Conservation (phyloP, 2,329 filamentous ascomycete species). For the Alternaria sp. region DNA sequence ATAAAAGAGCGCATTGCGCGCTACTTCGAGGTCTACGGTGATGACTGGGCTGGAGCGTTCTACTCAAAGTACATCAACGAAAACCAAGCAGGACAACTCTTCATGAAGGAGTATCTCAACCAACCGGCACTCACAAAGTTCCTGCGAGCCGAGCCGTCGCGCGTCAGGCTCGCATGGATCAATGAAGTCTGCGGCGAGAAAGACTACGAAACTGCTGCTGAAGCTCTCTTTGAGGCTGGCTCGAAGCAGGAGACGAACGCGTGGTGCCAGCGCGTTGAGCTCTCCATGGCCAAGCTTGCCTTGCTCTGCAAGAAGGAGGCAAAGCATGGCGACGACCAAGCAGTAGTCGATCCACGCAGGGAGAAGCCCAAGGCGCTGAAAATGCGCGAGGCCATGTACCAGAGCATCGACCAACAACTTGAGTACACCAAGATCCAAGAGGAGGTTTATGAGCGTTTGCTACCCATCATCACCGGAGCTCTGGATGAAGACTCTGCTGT, state of each 20-base stretch:
- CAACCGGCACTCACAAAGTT: slow-evolving; percentile 77
- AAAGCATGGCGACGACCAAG: slow-evolving; percentile 37
- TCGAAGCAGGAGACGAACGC: slow-evolving; percentile 75
- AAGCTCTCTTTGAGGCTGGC: slow-evolving; percentile 73
- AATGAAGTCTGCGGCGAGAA: slow-evolving; percentile 82
- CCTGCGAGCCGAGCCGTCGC: slow-evolving; percentile 72
- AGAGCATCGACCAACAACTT: slow-evolving; percentile 64
- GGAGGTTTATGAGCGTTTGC: slow-evolving; percentile 72
- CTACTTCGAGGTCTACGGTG: slow-evolving; percentile 69
- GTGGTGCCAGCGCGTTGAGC: slow-evolving; percentile 92
- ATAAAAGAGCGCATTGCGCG: slow-evolving; percentile 51
- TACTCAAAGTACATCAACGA: slow-evolving; percentile 78
- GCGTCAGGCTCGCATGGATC: slow-evolving; percentile 89
- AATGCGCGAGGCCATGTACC: slow-evolving; percentile 38
- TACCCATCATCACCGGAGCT: slow-evolving; percentile 70
- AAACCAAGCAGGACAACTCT: slow-evolving; percentile 53
- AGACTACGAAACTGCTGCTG: slow-evolving; percentile 75
- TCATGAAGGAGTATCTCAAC: slow-evolving; percentile 72
- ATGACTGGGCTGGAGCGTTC: slow-evolving; percentile 74
- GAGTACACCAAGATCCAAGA: slow-evolving; percentile 81
- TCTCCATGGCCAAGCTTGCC: slow-evolving; percentile 85
- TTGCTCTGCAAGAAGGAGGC: slow-evolving; percentile 61
- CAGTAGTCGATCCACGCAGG: slow-evolving; percentile 41
- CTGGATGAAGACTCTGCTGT: slow-evolving; percentile 81
- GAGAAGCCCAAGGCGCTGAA: slow-evolving; percentile 49